Evolutionary conservation across 1,284 basidiomycete species (phyloP), one percentile per base, ranked within the genome.

Genomic region (Leccinum subatratum): DNA sequence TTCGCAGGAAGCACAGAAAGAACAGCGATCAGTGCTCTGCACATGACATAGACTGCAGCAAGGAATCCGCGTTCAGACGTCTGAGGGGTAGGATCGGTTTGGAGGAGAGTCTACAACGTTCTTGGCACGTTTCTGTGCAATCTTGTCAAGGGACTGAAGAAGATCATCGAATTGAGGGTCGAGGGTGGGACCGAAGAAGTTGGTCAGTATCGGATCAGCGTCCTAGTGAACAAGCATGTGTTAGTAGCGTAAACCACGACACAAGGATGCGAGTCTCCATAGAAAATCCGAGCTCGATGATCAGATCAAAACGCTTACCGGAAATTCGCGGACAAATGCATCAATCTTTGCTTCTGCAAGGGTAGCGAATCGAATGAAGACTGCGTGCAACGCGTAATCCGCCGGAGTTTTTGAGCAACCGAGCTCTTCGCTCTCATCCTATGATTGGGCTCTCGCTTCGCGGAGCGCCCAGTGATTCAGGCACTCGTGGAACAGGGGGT

Each of bases 21-120:
- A 16, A 96, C 86, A 3, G 86, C 88, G 32, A 94, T 88, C 32
- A 96, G 81, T 0, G 92, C 89, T 61, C 94, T 86, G 74, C 93
- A 95, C 85, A 94, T 90, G 72, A 96, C 88, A 76, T 95, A 96
- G 48, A 92, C 90, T 1, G 92, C 88, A 4, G 92, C 90, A 3
- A 95, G 82, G 62, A 86, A 85, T 78, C 93, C 91, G n/a, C 93
- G 86, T 73, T 92, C 91, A 42, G 80, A 72, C 28, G 75, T 74
- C 37, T 82, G 81, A 54, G 7, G 78, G 75, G 3, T 82, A 78
- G 3, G 83, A 81, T 64, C 82, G 82, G 39, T 64, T 67, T 12
- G 82, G 79, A 25, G 91, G 86, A 20, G 82, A 84, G 67, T 92
- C 93, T 39, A 96, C 83, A 6, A 98, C 94, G 48, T 89, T 85